Conservation (phyloP, 2,329 filamentous ascomycete species). For the Calonectria leucothoes region DNA sequence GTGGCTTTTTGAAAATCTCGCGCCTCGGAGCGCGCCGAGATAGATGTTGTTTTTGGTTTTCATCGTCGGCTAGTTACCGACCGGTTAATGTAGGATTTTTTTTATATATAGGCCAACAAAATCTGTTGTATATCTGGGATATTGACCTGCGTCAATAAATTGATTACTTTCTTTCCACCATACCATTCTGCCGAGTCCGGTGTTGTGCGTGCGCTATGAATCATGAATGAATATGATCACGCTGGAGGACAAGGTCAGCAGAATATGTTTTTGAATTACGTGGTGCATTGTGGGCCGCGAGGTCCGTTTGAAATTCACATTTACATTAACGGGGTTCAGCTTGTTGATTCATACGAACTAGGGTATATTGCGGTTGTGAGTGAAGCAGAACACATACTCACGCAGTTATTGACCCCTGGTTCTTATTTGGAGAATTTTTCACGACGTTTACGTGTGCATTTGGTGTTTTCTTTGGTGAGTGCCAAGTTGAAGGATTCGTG, state of each 20-base stretch:
- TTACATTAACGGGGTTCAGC: background rate
- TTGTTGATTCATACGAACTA: background rate
- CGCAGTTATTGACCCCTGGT: background rate
- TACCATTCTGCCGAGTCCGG: background rate
- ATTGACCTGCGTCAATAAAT: background rate
- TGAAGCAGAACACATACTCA: background rate
- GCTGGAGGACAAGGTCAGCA: background rate
- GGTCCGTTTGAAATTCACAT: background rate
- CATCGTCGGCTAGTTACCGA: conserved; percentile 22
- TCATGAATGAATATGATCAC: too few relatives aligned
- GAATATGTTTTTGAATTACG: background rate
- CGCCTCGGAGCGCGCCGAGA: background rate
- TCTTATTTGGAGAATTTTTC: background rate
- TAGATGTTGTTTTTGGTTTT: conserved; percentile 26
- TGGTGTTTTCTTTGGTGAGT: background rate
- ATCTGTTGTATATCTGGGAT: conserved; percentile 24
- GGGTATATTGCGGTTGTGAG: background rate
- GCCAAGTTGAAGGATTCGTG: background rate
- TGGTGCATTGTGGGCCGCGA: background rate
- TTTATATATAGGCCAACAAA: conserved; percentile 28
- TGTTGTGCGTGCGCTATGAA: background rate
- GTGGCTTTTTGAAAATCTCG: conserved; percentile 25
- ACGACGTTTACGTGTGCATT: background rate
- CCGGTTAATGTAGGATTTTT: conserved; percentile 23
- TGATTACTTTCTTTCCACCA: background rate